Evolutionary conservation across 2,329 filamentous ascomycete genomes (phyloP).

Genomic region (Zymoseptoria ardabiliae): DNA sequence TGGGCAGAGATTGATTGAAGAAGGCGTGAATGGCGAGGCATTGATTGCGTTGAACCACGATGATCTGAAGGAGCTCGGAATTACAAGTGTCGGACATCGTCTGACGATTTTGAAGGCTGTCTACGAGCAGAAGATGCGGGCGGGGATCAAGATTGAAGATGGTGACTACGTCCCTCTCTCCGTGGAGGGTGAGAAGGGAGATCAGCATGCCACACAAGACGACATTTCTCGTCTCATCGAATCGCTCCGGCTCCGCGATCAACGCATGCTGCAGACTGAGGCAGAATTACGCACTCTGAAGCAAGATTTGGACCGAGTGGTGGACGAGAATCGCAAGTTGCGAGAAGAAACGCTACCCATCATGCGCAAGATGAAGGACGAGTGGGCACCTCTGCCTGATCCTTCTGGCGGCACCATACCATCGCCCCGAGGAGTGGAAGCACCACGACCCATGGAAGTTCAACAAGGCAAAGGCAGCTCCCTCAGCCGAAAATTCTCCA

Average conservation of each 20-base stretch:
- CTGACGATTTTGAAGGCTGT: slow-evolving; percentile 92
- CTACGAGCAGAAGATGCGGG: slow-evolving; percentile 91
- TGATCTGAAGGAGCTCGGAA: slow-evolving; percentile 90
- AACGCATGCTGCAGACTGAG: slow-evolving; percentile 78
- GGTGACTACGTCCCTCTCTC: slow-evolving; percentile 91
- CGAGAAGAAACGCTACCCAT: slow-evolving; percentile 88
- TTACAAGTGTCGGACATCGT: slow-evolving; percentile 85
- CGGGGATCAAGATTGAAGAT: slow-evolving; percentile 81
- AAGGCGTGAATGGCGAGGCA: slow-evolving; percentile 88
- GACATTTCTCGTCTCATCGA: slow-evolving; percentile 88
- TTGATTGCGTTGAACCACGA: slow-evolving; percentile 83
- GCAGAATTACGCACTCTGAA: slow-evolving; percentile 71
- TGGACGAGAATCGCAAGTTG: slow-evolving; percentile 80
- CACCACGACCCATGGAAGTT: slow-evolving; percentile 17
- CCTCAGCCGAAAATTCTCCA: slow-evolving; percentile 47
- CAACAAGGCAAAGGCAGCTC: slow-evolving; percentile 37
- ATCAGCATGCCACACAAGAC: slow-evolving; percentile 81
- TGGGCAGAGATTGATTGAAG: slow-evolving; percentile 53
- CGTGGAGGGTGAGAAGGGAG: slow-evolving; percentile 78
- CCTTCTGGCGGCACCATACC: slow-evolving; percentile 30
- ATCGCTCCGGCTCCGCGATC: slow-evolving; percentile 81
- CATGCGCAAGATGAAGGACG: slow-evolving; percentile 84
- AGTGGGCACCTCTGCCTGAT: slow-evolving; percentile 74
- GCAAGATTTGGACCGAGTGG: slow-evolving; percentile 40
- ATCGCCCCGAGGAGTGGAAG: slow-evolving; percentile 27